Conservation (phyloP, 2,329 filamentous ascomycete species). For the Lasiodiplodia theobromae region DNA sequence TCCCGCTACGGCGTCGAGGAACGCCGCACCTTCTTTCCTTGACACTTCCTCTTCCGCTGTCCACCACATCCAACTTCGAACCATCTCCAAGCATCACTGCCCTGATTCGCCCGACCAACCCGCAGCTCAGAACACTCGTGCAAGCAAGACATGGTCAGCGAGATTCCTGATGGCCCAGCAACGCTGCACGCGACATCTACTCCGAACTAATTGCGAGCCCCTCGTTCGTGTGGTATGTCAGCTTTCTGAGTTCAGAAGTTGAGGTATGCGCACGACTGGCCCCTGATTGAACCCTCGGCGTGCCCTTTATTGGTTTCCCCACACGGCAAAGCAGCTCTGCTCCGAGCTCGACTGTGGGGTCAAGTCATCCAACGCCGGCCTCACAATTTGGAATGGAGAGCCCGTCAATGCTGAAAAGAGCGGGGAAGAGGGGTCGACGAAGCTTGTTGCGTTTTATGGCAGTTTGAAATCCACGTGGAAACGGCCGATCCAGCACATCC, state of each 20-base stretch:
- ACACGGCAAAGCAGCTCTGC: background rate
- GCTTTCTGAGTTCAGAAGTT: background rate
- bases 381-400: background rate
- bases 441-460: background rate
- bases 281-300: background rate
- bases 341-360: constrained; percentile 2
- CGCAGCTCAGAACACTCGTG: background rate
- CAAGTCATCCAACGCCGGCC: background rate
- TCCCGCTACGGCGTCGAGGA: background rate
- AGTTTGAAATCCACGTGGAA: background rate
- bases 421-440: background rate
- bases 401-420: background rate
- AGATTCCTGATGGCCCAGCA: background rate
- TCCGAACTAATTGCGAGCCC: constrained; percentile 5
- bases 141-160: background rate
- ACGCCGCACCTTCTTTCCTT: background rate
- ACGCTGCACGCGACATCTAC: background rate
- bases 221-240: background rate
- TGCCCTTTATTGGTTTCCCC: constrained; percentile 2
- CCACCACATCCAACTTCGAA: background rate
- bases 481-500: constrained; percentile 5
- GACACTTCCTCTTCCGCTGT: background rate
- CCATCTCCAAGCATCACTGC: background rate
- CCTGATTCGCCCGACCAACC: background rate
- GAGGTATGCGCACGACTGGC: background rate